Evolutionary conservation across 805 yeast species (phyloP).

Genomic region (Schizosaccharomyces octosporus): DNA sequence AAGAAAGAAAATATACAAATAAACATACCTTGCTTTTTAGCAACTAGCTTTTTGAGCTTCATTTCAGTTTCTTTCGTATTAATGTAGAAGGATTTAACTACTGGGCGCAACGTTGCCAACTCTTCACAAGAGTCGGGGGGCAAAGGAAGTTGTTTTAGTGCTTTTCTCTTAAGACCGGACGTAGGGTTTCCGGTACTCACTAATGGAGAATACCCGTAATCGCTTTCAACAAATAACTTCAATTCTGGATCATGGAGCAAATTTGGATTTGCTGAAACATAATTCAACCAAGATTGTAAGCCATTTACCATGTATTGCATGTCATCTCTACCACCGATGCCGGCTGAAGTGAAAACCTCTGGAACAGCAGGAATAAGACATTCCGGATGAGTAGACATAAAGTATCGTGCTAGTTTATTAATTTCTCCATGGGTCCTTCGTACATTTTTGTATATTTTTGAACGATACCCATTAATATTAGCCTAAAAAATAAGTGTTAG

Average conservation of each 20-base stretch:
- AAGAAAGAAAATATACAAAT: not conserved
- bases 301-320: constrained; percentile 26
- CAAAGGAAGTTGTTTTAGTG: constrained; percentile 72
- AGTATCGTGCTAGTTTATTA: constrained; percentile 46
- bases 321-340: constrained; percentile 68
- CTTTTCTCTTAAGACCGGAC: constrained; percentile 65
- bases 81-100: constrained; percentile 52
- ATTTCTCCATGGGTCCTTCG: constrained; percentile 65
- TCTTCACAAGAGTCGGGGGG: constrained; percentile 74
- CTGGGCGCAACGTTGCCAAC: constrained; percentile 65
- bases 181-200: constrained; percentile 43
- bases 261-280: constrained; percentile 53
- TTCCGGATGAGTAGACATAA: constrained; percentile 64
- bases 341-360: constrained; percentile 45
- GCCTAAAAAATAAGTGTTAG: constrained; percentile 13
- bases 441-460: constrained; percentile 39
- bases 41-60: constrained; percentile 34
- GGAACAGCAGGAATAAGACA: constrained; percentile 86
- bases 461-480: constrained; percentile 56
- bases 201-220: constrained; percentile 38
- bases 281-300: constrained; percentile 69
- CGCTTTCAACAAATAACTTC: constrained; percentile 58
- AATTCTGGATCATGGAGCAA: constrained; percentile 70
- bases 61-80: constrained; percentile 24
- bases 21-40: constrained; percentile 21